Conservation (phyloP, 345 rosid genomes). For the Salix suchowensis region DNA sequence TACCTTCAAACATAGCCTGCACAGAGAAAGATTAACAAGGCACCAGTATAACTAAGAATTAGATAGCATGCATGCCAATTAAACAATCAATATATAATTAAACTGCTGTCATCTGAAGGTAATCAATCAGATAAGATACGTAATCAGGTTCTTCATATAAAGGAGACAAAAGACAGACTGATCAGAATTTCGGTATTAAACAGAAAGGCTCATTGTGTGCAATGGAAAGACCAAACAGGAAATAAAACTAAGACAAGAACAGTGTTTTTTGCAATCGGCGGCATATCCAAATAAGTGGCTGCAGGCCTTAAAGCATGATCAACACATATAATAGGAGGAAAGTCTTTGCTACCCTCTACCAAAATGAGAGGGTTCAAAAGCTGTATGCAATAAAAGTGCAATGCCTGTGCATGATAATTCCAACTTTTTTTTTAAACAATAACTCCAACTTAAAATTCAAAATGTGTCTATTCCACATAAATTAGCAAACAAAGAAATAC, state of each 20-base stretch:
- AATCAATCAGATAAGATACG: not conserved
- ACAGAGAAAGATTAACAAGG: conserved; percentile 19
- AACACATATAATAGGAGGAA: not conserved
- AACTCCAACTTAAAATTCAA: not conserved
- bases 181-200: not conserved
- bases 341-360: not conserved
- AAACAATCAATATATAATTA: not conserved
- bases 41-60: not conserved
- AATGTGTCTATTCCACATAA: not conserved
- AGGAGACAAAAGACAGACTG: not conserved
- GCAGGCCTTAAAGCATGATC: not conserved
- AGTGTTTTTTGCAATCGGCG: not conserved
- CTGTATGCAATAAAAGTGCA: not conserved
- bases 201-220: not conserved
- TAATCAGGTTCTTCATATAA: not conserved
- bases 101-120: not conserved
- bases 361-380: not conserved
- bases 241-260: not conserved
- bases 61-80: not conserved
- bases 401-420: not conserved
- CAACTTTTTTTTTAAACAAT: not conserved
- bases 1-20: conserved; percentile 99
- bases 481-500: not conserved
- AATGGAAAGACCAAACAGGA: not conserved
- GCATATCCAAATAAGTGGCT: not conserved